Conservation (phyloP, 176 grass and related monocot species). For the Aegilops sharonensis region DNA sequence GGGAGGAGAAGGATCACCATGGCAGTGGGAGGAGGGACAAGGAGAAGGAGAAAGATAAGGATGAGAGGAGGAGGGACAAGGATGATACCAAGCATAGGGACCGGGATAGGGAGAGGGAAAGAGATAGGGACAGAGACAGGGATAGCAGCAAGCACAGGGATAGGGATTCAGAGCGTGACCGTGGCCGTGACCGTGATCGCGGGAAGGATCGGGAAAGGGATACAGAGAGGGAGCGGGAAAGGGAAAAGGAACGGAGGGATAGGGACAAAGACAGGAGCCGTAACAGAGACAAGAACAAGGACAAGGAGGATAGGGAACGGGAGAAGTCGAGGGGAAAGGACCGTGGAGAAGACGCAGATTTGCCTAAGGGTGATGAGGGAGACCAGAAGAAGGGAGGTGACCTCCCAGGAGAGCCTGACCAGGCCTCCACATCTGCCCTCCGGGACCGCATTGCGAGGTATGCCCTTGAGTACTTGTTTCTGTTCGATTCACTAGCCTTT, state of each 20-base stretch:
- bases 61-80: slow-evolving; percentile 45
- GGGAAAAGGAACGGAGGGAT: slow-evolving; percentile 53
- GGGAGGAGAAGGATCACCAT: slow-evolving; percentile 50
- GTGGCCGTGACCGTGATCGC: slow-evolving; percentile 40
- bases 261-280: slow-evolving; percentile 57
- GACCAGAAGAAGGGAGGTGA: slow-evolving; percentile 41
- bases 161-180: slow-evolving; percentile 36
- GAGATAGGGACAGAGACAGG: slow-evolving; percentile 30
- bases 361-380: slow-evolving; percentile 31
- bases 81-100: slow-evolving; percentile 38
- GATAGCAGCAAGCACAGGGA: slow-evolving; percentile 41
- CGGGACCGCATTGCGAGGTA: slow-evolving; percentile 69
- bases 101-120: slow-evolving; percentile 25
- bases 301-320: slow-evolving; percentile 42
- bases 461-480: slow-evolving; percentile 1
- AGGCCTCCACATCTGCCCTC: slow-evolving; percentile 43
- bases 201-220: slow-evolving; percentile 63
- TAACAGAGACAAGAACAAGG: slow-evolving; percentile 52
- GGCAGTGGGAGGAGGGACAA: slow-evolving; percentile 47
- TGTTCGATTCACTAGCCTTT: not conserved
- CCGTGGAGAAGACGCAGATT: slow-evolving; percentile 40
- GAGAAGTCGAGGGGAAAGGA: slow-evolving; percentile 61
- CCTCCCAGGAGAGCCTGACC: not conserved
- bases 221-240: slow-evolving; percentile 12
- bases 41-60: slow-evolving; percentile 46